Percentiles rank a stretch among this genome's conserved stretches.
These are phyloP conservation scores for Grifola frondosa DNA, from an alignment of 1,284 basidiomycete genomes.

Conservation along the genomic window DNA sequence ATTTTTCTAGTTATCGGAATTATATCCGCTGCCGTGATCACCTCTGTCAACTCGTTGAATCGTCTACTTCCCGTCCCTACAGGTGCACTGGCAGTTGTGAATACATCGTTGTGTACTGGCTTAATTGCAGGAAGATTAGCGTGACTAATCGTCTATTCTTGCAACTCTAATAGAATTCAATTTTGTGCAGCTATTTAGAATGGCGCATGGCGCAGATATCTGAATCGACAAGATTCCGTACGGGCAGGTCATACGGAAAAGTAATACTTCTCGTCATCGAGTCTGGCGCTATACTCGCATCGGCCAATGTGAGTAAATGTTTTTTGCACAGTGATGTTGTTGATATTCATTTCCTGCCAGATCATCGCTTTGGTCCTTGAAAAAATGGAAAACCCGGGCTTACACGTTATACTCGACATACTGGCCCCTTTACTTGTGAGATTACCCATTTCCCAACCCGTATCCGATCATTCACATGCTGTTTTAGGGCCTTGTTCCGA, in stretches of 20 bases:
- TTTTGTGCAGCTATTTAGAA: no score
- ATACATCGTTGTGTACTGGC: conserved; percentile 6
- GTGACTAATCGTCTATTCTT: no score
- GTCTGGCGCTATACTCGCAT: conserved; percentile 9
- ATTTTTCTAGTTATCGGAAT: conserved; percentile 6
- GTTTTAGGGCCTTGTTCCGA: conserved; percentile 12
- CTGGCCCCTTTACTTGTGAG: conserved; percentile 3
- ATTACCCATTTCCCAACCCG: background rate
- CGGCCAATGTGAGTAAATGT: conserved; percentile 6
- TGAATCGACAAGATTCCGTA: conserved; percentile 8
- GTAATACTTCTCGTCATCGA: conserved; percentile 11
- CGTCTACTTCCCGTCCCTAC: conserved; percentile 8
- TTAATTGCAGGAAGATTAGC: conserved; percentile 9
- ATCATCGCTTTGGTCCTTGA: conserved; percentile 4
- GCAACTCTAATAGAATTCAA: no score
- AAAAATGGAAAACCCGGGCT: conserved; percentile 5
- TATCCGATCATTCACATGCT: background rate
- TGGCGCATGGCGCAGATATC: conserved; percentile 9
- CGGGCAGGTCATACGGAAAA: conserved; percentile 5
- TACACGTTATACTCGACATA: conserved; percentile 13
- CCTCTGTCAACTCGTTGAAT: conserved; percentile 2
- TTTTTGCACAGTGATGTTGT: no score
- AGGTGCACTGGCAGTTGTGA: conserved; percentile 2
- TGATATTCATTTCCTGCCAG: no score
- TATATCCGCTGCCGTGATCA: conserved; percentile 1